Conservation (phyloP, 495 filamentous ascomycete genomes). For the Neurospora sp. region DNA sequence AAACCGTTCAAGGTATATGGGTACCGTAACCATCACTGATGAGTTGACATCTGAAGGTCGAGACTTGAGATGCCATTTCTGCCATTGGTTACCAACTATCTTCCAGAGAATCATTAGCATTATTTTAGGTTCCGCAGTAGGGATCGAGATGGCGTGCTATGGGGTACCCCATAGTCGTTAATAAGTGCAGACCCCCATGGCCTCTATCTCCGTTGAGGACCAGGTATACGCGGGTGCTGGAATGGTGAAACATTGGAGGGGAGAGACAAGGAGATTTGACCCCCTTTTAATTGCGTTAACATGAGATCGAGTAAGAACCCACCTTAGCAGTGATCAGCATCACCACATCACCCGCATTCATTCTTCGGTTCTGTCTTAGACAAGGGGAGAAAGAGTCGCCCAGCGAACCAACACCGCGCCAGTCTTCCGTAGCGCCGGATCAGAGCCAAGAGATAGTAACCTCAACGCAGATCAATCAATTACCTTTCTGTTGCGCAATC, state of each 20-base stretch:
- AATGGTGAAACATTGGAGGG: background rate
- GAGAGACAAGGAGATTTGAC: background rate
- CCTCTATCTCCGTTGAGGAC: background rate
- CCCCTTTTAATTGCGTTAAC: background rate
- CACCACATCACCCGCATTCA: background rate
- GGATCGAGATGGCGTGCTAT: background rate
- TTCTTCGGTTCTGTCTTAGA: background rate
- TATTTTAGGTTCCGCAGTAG: background rate
- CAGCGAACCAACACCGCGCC: background rate
- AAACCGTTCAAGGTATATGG: background rate
- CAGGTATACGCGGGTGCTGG: background rate
- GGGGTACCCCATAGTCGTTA: background rate
- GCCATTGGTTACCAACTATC: background rate
- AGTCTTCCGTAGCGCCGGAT: background rate
- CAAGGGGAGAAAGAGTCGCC: background rate
- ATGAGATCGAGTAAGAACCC: constrained; percentile 14
- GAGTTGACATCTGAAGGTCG: background rate
- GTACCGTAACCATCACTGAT: background rate
- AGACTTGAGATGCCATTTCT: background rate
- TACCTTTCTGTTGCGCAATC: background rate
- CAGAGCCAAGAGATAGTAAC: background rate
- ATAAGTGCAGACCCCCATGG: background rate
- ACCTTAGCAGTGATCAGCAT: constrained; percentile 11
- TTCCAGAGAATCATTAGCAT: background rate
- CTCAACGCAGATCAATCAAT: background rate